Percentiles rank a stretch among this genome's conserved stretches.
phyloP scores from a whole-genome alignment of 2,329 filamentous ascomycete genomes.

The Arachnomyces sp. region DNA sequence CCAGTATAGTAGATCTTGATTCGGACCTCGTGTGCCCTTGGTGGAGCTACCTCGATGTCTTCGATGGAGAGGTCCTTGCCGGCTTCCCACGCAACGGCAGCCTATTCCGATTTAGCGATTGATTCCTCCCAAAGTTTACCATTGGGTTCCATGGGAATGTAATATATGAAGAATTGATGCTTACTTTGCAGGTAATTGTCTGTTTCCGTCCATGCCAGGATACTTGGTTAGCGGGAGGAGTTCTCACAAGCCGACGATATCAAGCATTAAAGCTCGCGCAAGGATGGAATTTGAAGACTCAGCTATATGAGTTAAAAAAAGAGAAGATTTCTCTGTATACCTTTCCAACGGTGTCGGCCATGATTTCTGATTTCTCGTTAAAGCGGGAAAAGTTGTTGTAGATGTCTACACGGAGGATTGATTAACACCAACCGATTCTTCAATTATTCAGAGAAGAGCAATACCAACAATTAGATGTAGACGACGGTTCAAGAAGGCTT shows the following conservation, averaged over 20 bases:
- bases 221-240: constrained; percentile 12
- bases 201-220: constrained; percentile 32
- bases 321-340: constrained; percentile 23
- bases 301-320: not conserved
- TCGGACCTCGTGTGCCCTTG: constrained; percentile 87
- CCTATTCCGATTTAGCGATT: constrained; percentile 41
- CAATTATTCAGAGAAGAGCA: constrained; percentile 13
- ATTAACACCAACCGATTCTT: constrained; percentile 9
- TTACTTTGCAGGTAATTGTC: constrained; percentile 84
- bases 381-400: constrained; percentile 2
- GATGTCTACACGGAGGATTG: constrained; percentile 6
- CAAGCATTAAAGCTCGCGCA: not conserved
- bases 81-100: constrained; percentile 94
- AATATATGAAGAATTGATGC: constrained; percentile 3
- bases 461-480: constrained; percentile 8
- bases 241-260: constrained; percentile 10
- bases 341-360: constrained; percentile 53
- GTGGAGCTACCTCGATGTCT: constrained; percentile 84
- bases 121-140: constrained; percentile 7
- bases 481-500: constrained; percentile 15
- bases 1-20: constrained; percentile 97
- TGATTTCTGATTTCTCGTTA: constrained; percentile 24
- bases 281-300: not conserved
- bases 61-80: constrained; percentile 84
- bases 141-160: not conserved